A percentile compares a stretch with the other conserved stretches of the same genome.
These are phyloP conservation scores for Malus hybrid DNA, from an alignment of 331 rosid species.

Conservation along the genomic window DNA sequence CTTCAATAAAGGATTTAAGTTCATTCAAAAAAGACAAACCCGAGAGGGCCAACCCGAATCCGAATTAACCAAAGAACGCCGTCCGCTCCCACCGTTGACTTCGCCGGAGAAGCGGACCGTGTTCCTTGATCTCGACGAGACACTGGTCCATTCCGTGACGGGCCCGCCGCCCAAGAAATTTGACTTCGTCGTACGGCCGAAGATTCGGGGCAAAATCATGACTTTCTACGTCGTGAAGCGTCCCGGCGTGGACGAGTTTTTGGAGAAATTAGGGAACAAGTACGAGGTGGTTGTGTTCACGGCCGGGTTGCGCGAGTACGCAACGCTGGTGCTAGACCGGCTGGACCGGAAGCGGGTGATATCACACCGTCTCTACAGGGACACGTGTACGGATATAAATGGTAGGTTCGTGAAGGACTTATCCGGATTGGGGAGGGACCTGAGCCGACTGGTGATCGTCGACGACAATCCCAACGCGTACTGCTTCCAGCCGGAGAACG, in stretches of 20 bases:
- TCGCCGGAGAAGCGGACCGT: slow-evolving; percentile 38
- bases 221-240: slow-evolving; percentile 77
- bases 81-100: slow-evolving; percentile 23
- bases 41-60: background rate
- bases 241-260: slow-evolving; percentile 60
- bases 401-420: slow-evolving; percentile 77
- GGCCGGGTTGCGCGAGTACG: slow-evolving; percentile 77
- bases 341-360: slow-evolving; percentile 46
- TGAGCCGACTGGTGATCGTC: slow-evolving; percentile 54
- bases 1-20: slow-evolving; percentile 33
- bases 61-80: background rate
- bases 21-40: slow-evolving; percentile 25
- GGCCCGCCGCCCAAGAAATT: slow-evolving; percentile 45
- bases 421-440: slow-evolving; percentile 47
- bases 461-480: slow-evolving; percentile 84
- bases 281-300: slow-evolving; percentile 86
- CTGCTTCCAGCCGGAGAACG: slow-evolving; percentile 61
- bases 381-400: slow-evolving; percentile 49
- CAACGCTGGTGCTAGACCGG: slow-evolving; percentile 61
- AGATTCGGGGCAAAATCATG: slow-evolving; percentile 49
- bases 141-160: slow-evolving; percentile 54
- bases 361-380: slow-evolving; percentile 66
- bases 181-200: slow-evolving; percentile 69
- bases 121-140: slow-evolving; percentile 82
- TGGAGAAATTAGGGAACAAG: slow-evolving; percentile 39